These are phyloP conservation scores for Lactarius sanguifluus DNA, from an alignment of 768 basidiomycete species.

Conservation along the genomic window DNA sequence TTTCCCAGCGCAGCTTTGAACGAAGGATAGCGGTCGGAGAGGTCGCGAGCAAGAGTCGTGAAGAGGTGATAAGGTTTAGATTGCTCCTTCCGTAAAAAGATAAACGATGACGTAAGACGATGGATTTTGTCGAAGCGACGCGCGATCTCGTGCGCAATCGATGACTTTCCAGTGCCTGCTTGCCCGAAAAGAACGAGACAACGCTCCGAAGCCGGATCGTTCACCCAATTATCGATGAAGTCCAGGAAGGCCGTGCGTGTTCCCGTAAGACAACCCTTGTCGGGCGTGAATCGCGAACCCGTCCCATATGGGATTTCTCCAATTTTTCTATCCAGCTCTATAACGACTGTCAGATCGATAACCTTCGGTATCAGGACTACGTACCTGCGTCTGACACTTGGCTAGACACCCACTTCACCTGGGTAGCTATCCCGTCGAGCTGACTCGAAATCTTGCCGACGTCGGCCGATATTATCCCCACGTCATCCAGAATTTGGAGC, in stretches of 20 bases:
- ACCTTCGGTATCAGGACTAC: neutral
- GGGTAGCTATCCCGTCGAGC: neutral
- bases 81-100: conserved; percentile 4
- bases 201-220: neutral
- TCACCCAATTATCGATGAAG: neutral
- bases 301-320: neutral
- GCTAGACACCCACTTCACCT: too few species aligned
- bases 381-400: too few species aligned
- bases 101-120: neutral
- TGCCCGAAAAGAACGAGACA: conserved; percentile 6
- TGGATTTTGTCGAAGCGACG: neutral
- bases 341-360: neutral
- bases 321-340: neutral
- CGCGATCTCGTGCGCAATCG: neutral
- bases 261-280: neutral
- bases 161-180: neutral
- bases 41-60: neutral
- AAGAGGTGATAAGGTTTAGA: conserved; percentile 1
- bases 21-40: neutral
- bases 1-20: neutral
- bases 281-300: neutral
- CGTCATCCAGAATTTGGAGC: neutral
- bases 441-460: neutral
- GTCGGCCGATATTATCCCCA: neutral
- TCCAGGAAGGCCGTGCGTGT: neutral